phyloP scores from a whole-genome alignment of 2,329 filamentous ascomycete genomes.

The Sarocladiaceae sp. region DNA sequence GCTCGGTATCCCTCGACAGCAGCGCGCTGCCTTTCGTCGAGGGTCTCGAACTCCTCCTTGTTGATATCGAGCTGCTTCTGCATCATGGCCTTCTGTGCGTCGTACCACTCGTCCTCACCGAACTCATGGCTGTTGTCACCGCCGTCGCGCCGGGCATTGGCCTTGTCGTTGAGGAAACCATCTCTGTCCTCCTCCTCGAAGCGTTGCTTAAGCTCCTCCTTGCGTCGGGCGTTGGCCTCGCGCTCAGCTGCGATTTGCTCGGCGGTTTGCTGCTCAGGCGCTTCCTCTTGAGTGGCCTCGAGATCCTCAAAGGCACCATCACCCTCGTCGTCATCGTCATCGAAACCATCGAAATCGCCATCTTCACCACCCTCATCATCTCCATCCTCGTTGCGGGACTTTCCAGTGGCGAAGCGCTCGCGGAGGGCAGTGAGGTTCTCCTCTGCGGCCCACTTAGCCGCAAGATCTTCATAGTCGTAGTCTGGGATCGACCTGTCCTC shows the following conservation, averaged over 20 bases:
- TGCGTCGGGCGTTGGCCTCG: constrained; percentile 81
- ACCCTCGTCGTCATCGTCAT: constrained; percentile 48
- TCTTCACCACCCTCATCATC: constrained; percentile 27
- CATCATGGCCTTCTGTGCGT: constrained; percentile 87
- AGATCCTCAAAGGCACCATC: constrained; percentile 51
- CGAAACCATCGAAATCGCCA: constrained; percentile 43
- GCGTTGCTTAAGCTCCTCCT: constrained; percentile 88
- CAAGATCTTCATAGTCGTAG: constrained; percentile 74
- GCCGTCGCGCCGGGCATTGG: constrained; percentile 64
- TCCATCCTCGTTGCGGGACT: constrained; percentile 33
- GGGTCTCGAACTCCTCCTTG: constrained; percentile 79
- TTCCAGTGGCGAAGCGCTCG: constrained; percentile 67
- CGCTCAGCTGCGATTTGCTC: constrained; percentile 77
- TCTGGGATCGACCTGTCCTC: constrained; percentile 76
- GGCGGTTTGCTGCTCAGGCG: constrained; percentile 36
- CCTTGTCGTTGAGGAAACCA: constrained; percentile 86
- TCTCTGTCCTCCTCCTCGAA: constrained; percentile 99
- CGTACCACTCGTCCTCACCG: constrained; percentile 98
- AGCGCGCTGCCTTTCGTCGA: constrained; percentile 77
- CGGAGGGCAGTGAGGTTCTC: constrained; percentile 71
- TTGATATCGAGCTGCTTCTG: constrained; percentile 98
- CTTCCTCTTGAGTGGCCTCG: constrained; percentile 60
- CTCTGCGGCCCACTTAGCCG: constrained; percentile 76
- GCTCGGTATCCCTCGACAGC: constrained; percentile 87
- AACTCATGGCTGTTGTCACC: constrained; percentile 66